A percentile compares a stretch with the other conserved stretches of the same genome.
phyloP scores from a whole-genome alignment of 2,329 filamentous ascomycete genomes.

The Aspergillus ibericus region DNA sequence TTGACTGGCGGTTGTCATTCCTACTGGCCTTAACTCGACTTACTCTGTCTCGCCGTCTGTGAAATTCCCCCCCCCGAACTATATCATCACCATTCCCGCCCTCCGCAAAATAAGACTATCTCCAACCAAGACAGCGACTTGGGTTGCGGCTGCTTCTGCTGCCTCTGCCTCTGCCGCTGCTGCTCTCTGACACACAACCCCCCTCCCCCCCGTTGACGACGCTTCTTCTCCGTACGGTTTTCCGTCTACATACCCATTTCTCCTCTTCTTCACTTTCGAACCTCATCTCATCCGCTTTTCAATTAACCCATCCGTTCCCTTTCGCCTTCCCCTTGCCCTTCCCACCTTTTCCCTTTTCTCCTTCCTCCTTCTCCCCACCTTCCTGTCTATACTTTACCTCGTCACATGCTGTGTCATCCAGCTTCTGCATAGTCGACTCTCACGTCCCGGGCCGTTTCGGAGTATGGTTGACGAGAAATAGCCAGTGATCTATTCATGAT shows the following conservation, averaged over 20 bases:
- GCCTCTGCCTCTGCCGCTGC: neutral
- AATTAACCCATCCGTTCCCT: neutral
- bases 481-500: constrained; percentile 20
- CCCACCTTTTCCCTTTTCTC: neutral
- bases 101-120: constrained; percentile 3
- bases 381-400: neutral
- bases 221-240: constrained; percentile 1
- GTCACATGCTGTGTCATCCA: neutral
- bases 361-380: neutral
- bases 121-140: neutral
- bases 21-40: neutral
- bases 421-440: neutral
- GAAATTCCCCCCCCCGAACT: neutral
- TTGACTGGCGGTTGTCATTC: neutral
- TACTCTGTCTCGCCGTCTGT: neutral
- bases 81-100: constrained; percentile 1
- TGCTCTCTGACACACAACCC: neutral
- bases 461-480: constrained; percentile 20
- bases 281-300: neutral
- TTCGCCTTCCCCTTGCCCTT: neutral
- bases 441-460: constrained; percentile 6
- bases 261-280: neutral
- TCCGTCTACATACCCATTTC: constrained; percentile 5
- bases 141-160: neutral
- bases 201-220: neutral